Conservation (phyloP, 192 early-diverging fungal genomes). For the Umbelopsis ramanniana region DNA sequence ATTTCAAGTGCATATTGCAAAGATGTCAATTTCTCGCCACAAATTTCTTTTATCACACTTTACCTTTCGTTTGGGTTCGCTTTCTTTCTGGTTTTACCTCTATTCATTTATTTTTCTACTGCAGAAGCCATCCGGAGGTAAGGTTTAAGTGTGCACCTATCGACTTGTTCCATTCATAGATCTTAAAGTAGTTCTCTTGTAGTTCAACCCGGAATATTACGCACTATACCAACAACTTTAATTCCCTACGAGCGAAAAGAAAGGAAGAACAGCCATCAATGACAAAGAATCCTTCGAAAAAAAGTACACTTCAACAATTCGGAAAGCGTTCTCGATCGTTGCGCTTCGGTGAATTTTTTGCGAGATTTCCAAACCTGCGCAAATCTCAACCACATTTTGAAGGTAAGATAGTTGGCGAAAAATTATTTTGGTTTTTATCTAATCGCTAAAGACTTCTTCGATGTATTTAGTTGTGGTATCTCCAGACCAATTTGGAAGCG, state of each 20-base stretch:
- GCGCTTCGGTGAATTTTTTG: conserved; percentile 15
- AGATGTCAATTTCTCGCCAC: neutral
- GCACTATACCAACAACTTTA: neutral
- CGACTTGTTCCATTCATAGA: neutral
- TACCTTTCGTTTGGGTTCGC: neutral
- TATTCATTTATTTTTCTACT: neutral
- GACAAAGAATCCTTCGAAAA: neutral
- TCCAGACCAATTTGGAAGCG: neutral
- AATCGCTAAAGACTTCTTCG: neutral
- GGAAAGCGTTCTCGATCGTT: neutral
- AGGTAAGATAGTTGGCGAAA: neutral
- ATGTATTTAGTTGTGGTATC: neutral
- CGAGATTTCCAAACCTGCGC: neutral
- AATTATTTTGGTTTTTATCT: neutral
- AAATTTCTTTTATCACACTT: neutral
- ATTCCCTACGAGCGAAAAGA: neutral
- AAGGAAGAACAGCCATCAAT: neutral
- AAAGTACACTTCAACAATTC: neutral
- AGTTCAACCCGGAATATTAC: neutral
- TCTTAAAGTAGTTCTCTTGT: neutral
- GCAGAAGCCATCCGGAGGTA: neutral
- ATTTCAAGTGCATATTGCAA: conserved; percentile 9
- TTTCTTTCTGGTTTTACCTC: neutral
- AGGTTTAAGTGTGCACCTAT: neutral
- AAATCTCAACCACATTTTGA: conserved; percentile 13